Evolutionary conservation across 2,329 filamentous ascomycete genomes (phyloP), one percentile per base, ranked within the genome.

Genomic region (Aspergillus eucalypticola): DNA sequence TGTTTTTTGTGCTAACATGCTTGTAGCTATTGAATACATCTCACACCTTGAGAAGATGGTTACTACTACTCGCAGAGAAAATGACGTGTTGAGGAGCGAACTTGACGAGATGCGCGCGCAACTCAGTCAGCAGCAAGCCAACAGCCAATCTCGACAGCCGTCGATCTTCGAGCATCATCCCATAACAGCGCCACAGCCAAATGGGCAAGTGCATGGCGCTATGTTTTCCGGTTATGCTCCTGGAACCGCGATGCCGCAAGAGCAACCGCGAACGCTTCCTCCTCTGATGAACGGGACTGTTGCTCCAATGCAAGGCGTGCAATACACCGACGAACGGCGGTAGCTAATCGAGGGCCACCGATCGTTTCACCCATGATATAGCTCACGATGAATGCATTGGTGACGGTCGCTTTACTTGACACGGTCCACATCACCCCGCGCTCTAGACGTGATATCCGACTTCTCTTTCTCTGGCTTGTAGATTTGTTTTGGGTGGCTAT

Each of bases 301-400:
- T 21, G 77, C 76, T 15, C 74, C 76, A 11, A 82, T 82, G 80
- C 80, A 82, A 69, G 80, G 80, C 15, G 76, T 82, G 42, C 79
- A 82, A 64, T 82, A 82, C 67, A 77, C 76, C n/a, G 79, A 81
- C 59, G 79, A 80, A 57, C 73, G 77, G 61, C 76, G 79, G 60
- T 80, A 75, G 46, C 38, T n/a, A 17, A 53, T 48, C 27, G 19
- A 25, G 21, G 39, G 25, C 29, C 48, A 49, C 49, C 50, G 50
- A 51, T 42, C 5, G 7, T 48, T 38, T n/a, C 25, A 54, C 21
- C 39, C 17, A 52, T 54, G 32, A 21, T 17, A 42, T 46, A 19
- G 56, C 15, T n/a, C 46, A 29, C 13, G 23, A 53, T 23, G 46
- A 60, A 38, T 58, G 27, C 46, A 60, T 44, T 17, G 56, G 32